Evolutionary conservation across 2,329 filamentous ascomycete species (phyloP), one percentile per base, ranked within the genome.

Genomic region (Aschersonia sp.): DNA sequence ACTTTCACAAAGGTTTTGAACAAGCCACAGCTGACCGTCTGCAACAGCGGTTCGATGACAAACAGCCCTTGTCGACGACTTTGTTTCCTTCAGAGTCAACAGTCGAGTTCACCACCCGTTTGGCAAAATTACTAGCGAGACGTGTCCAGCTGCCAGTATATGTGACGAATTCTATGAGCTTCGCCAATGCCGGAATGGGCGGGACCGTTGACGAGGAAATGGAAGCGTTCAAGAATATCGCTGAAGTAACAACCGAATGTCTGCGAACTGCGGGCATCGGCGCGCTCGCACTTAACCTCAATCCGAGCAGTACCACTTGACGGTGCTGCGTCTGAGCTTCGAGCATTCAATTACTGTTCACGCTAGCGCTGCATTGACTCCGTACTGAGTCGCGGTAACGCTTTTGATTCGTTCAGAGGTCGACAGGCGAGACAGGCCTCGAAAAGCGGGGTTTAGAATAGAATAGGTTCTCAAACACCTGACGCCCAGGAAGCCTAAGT

Each of bases 151-250:
- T 80, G 52, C 88, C 88, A 1, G 81, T 86, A n/a, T 97, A 96
- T 62, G 86, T 97, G 14, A 86, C 86, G 29, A 94, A 86, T 60
- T 95, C 88, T 35, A 79, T 94, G 57, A 87, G 82, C 54, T 79
- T 96, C 53, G 76, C 77, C 11, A 79, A 73, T 57, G 75, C 81
- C 5, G 84, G 82, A 2, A 76, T 88, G 57, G 87, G 87, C 8
- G 84, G 87, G 22, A 85, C 80, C 0, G 79, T 90, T 6, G 89
- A 96, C 60, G 92, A 97, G 69, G 90, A 97, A 68, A 89, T 96
- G 80, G 87, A 90, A 59, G 87, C 84, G 0, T 82, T 96, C 56
- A 79, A 77, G 57, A 76, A 75, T 53, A 79, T 94, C 41, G 79
- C 89, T 33, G 76, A 84, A 50, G 77, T 85, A 44, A 75, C 89